Evolutionary conservation across 2,329 filamentous ascomycete genomes (phyloP).

Genomic region (Pseudopyricularia javanii): DNA sequence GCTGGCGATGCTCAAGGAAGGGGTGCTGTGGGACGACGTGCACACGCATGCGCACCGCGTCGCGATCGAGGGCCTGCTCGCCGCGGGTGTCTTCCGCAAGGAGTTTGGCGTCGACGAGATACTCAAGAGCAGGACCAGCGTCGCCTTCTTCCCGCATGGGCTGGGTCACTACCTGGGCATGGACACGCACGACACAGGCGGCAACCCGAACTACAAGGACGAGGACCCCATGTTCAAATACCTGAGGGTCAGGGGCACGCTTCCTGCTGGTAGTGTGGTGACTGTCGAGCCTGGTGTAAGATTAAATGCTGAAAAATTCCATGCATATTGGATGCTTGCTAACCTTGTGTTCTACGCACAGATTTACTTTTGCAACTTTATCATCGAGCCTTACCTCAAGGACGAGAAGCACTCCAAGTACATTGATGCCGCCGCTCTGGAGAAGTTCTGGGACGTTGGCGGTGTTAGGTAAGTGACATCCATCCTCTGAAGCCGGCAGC

Average conservation of each 20-base stretch:
- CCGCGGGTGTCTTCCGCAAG: constrained; percentile 61
- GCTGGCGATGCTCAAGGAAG: constrained; percentile 60
- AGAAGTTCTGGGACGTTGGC: constrained; percentile 73
- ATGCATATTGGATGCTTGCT: background rate
- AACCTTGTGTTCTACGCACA: constrained; percentile 12
- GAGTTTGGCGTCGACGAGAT: constrained; percentile 53
- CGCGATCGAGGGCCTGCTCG: constrained; percentile 66
- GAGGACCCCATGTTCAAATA: constrained; percentile 78
- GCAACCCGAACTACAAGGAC: constrained; percentile 67
- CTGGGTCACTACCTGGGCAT: constrained; percentile 85
- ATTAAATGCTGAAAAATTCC: constrained; percentile 8
- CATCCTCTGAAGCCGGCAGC: constrained; percentile 8
- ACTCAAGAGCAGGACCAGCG: constrained; percentile 64
- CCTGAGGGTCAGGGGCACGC: constrained; percentile 60
- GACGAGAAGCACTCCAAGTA: constrained; percentile 62
- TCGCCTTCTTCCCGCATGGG: constrained; percentile 86
- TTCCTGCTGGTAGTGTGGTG: constrained; percentile 73
- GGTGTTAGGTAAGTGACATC: constrained; percentile 46
- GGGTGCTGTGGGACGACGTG: constrained; percentile 69
- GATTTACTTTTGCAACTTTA: constrained; percentile 87
- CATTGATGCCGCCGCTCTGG: constrained; percentile 61
- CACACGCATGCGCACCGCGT: constrained; percentile 71
- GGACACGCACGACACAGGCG: constrained; percentile 82
- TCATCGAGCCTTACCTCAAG: constrained; percentile 67
- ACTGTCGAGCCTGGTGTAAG: constrained; percentile 87